These are phyloP conservation scores for Phytophthora fragariaefolia DNA, from an alignment of 352 stramenopile species.

Conservation along the genomic window DNA sequence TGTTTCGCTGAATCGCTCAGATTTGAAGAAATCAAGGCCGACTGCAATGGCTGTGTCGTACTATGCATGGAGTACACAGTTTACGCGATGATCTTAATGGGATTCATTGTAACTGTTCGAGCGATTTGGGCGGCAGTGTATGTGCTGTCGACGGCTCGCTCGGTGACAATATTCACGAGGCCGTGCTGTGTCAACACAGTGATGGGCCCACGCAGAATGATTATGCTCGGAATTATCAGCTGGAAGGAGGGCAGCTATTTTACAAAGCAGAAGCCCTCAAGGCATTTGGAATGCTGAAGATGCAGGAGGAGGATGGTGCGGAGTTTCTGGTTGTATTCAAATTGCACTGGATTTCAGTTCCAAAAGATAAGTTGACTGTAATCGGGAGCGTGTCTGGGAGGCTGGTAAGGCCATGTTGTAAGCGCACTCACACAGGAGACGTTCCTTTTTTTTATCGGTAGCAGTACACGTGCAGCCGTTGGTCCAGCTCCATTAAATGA, in stretches of 20 bases:
- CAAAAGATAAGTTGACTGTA: slow-evolving; percentile 7
- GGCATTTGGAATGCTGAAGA: slow-evolving; percentile 26
- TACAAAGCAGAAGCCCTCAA: slow-evolving; percentile 23
- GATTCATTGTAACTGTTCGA: slow-evolving; percentile 20
- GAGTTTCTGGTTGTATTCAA: slow-evolving; percentile 20
- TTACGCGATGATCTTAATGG: slow-evolving; percentile 23
- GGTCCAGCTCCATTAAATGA: not conserved
- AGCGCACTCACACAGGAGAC: not conserved
- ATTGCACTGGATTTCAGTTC: slow-evolving; percentile 16
- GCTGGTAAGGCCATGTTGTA: slow-evolving; percentile 6
- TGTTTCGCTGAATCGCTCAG: slow-evolving; percentile 16
- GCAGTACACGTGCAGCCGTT: not conserved
- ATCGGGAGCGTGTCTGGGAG: slow-evolving; percentile 16
- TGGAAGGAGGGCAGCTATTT: slow-evolving; percentile 8
- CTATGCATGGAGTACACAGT: slow-evolving; percentile 31
- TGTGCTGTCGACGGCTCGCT: not conserved
- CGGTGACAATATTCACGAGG: slow-evolving; percentile 4
- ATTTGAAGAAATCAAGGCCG: slow-evolving; percentile 20
- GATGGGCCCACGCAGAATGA: slow-evolving; percentile 24
- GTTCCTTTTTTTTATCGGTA: slow-evolving; percentile 10
- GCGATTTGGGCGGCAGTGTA: not conserved
- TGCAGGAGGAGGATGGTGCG: slow-evolving; percentile 7
- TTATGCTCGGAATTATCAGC: slow-evolving; percentile 19
- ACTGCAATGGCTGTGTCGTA: slow-evolving; percentile 19
- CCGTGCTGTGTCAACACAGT: slow-evolving; percentile 20